Percentiles rank a stretch among this genome's conserved stretches.
phyloP scores from a whole-genome alignment of 148 eudicot genomes.

The Chenopodium quinoa region DNA sequence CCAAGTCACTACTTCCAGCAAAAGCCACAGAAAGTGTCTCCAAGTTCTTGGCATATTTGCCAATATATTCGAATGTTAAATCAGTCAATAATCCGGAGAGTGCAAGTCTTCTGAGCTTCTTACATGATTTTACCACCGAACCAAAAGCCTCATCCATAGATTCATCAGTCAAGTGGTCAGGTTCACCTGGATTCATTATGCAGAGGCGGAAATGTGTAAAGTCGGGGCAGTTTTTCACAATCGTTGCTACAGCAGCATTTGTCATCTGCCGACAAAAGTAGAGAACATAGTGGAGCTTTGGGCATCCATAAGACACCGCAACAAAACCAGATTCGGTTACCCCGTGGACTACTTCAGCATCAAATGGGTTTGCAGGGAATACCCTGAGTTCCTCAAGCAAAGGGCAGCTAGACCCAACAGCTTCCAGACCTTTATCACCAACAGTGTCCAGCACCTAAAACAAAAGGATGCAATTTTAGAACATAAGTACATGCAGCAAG shows the following conservation, averaged over 20 bases:
- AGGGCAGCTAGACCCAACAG: slow-evolving; percentile 66
- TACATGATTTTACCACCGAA: slow-evolving; percentile 65
- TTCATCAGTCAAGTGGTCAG: slow-evolving; percentile 66
- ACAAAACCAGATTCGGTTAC: slow-evolving; percentile 74
- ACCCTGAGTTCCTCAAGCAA: slow-evolving; percentile 83
- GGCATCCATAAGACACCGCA: slow-evolving; percentile 75
- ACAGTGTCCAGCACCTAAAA: slow-evolving; percentile 76
- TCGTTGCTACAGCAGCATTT: slow-evolving; percentile 71
- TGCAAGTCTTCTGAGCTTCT: slow-evolving; percentile 61
- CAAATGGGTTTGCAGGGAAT: slow-evolving; percentile 73
- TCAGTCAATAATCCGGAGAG: slow-evolving; percentile 82
- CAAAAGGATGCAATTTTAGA: slow-evolving; percentile 8
- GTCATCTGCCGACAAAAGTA: slow-evolving; percentile 87
- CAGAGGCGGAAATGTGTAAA: slow-evolving; percentile 89
- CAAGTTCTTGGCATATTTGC: slow-evolving; percentile 71
- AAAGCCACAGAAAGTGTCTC: slow-evolving; percentile 91
- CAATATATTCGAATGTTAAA: slow-evolving; percentile 66
- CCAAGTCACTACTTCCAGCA: slow-evolving; percentile 81
- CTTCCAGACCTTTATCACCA: slow-evolving; percentile 73
- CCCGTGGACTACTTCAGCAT: slow-evolving; percentile 46
- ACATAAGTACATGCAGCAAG: neutral
- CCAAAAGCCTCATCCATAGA: slow-evolving; percentile 92
- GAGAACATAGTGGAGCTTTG: slow-evolving; percentile 60
- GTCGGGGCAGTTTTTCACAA: slow-evolving; percentile 68
- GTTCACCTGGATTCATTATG: slow-evolving; percentile 69